A percentile compares a stretch with the other conserved stretches of the same genome.
phyloP scores from a whole-genome alignment of 106 monocot genomes.

The Gastrodia elata region DNA sequence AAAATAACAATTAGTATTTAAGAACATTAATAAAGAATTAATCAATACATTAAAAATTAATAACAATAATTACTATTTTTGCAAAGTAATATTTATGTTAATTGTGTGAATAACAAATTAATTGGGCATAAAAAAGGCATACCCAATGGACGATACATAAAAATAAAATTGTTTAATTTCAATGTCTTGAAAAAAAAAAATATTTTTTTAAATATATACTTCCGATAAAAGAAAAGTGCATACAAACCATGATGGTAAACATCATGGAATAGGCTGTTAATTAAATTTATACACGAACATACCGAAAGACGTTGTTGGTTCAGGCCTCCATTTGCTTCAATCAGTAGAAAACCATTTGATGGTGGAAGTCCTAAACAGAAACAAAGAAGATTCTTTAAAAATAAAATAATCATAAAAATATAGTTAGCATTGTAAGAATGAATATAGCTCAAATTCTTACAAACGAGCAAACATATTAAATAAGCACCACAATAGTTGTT shows the following conservation, averaged over 20 bases:
- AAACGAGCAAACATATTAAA: neutral
- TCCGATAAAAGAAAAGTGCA: too few species aligned
- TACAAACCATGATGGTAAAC: neutral
- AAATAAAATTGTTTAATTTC: neutral
- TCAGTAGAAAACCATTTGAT: constrained; percentile 88
- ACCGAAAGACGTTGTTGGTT: constrained; percentile 97
- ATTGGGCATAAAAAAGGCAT: neutral
- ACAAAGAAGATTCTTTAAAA: neutral
- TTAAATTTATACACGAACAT: constrained; percentile 21
- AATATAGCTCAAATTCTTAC: neutral
- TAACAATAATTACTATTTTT: too few species aligned
- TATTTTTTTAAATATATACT: neutral
- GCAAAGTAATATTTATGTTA: too few species aligned
- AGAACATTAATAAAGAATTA: too few species aligned
- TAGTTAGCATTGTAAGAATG: neutral
- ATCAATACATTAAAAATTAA: too few species aligned
- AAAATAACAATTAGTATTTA: too few species aligned
- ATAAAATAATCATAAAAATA: neutral
- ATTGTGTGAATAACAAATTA: neutral
- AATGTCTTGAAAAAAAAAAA: neutral
- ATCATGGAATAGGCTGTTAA: neutral
- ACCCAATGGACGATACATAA: neutral
- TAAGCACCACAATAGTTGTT: neutral
- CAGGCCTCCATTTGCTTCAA: constrained; percentile 97
- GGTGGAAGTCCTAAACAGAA: constrained; percentile 42